Percentiles rank a stretch among this genome's conserved stretches.
These are phyloP conservation scores for Globisporangium okanoganense DNA, from an alignment of 352 stramenopile species.

Conservation along the genomic window DNA sequence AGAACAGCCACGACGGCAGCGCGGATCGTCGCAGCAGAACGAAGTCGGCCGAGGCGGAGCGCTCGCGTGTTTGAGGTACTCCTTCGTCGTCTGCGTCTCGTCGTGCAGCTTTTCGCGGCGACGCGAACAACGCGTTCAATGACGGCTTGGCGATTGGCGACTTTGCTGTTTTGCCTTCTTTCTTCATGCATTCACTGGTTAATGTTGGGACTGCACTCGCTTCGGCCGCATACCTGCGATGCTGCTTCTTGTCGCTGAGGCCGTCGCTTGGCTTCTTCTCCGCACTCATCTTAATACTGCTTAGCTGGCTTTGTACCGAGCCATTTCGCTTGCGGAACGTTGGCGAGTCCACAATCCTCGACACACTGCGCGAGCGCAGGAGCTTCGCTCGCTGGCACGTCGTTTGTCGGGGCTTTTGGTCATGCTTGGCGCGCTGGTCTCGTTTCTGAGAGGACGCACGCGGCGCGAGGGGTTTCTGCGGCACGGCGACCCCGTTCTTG, in stretches of 20 bases:
- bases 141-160: background rate
- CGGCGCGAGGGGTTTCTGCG: conserved; percentile 11
- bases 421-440: conserved; percentile 1
- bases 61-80: conserved; percentile 10
- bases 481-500: conserved; percentile 18
- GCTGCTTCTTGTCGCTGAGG: background rate
- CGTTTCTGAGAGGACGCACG: conserved; percentile 8
- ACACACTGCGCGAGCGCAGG: conserved; percentile 29
- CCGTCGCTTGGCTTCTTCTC: conserved; percentile 13
- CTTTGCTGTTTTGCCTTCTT: background rate
- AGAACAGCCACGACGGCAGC: conserved; percentile 21
- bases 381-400: conserved; percentile 26
- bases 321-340: conserved; percentile 28
- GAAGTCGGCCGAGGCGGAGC: conserved; percentile 26
- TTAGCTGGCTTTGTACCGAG: conserved; percentile 11
- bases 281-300: background rate
- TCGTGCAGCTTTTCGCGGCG: conserved; percentile 6
- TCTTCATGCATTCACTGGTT: background rate
- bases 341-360: conserved; percentile 28
- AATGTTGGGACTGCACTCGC: background rate
- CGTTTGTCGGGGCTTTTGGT: conserved; percentile 8
- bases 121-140: conserved; percentile 1
- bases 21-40: conserved; percentile 22
- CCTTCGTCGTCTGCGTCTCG: conserved; percentile 1
- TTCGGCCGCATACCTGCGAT: conserved; percentile 1